Conservation (phyloP, 208 protist genomes). For the Endotrypanum monterogeii region DNA sequence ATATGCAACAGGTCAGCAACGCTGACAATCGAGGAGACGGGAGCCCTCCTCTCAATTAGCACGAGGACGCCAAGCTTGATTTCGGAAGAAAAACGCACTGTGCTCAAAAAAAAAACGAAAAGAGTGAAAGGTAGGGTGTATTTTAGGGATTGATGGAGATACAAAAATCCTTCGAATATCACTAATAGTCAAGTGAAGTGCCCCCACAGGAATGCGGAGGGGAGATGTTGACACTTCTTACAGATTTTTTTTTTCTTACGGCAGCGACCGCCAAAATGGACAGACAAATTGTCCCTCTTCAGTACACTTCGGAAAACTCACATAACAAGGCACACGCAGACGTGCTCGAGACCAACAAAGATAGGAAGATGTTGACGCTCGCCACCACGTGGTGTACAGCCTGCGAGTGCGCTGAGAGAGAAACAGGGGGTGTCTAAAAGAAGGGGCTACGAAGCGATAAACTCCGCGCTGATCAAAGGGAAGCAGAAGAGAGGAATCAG, state of each 20-base stretch:
- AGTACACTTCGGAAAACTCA: neutral
- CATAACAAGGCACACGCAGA: neutral
- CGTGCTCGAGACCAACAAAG: too few species aligned
- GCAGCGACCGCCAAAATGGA: neutral
- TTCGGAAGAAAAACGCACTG: neutral
- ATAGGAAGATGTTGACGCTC: neutral
- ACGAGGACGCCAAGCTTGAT: too few species aligned
- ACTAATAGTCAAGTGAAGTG: too few species aligned
- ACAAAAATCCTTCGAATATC: neutral
- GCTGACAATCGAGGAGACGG: neutral
- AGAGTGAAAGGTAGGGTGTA: neutral
- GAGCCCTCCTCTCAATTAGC: neutral
- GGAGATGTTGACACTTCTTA: too few species aligned
- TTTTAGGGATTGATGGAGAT: neutral
- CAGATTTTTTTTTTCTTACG: neutral
- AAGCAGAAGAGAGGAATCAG: neutral
- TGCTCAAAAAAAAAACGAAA: conserved; percentile 29
- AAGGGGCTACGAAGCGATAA: neutral
- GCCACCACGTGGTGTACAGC: neutral
- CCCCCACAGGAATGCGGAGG: neutral
- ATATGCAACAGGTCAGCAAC: neutral
- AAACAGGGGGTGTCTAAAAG: neutral
- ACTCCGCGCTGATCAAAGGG: neutral
- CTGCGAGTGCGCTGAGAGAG: neutral
- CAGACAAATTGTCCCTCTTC: neutral